Base-by-base conservation (phyloP, 208 protist genomes). In the Herpetomonas samuelpessoai region DNA sequence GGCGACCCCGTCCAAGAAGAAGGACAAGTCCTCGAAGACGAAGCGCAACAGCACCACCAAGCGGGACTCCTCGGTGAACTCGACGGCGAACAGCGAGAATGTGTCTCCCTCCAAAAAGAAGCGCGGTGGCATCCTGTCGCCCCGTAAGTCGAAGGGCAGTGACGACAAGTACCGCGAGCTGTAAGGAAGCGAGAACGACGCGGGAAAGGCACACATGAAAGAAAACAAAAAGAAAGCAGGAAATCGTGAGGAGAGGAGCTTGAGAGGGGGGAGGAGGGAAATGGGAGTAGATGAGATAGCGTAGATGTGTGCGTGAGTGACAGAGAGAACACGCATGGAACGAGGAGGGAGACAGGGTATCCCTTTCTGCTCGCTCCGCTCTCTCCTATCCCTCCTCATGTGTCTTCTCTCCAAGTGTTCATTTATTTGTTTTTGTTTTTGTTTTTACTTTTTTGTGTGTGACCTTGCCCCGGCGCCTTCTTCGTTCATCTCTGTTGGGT, bases 371-470 rank as follows among this genome's bases (percentile, higher is more conserved):
- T n/a, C n/a, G n/a, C n/a, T n/a, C n/a, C n/a, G n/a, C n/a, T n/a
- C n/a, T n/a, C n/a, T n/a, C n/a, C n/a, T n/a, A n/a, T n/a, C n/a
- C n/a, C n/a, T n/a, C n/a, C n/a, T n/a, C n/a, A n/a, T n/a, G n/a
- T n/a, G n/a, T n/a, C n/a, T n/a, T n/a, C n/a, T n/a, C n/a, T n/a
- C n/a, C n/a, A n/a, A n/a, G n/a, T n/a, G n/a, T n/a, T n/a, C n/a
- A 7, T 18, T 22, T 57, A 9, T 57, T 21, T 60, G 22, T 60
- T 60, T 16, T 26, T 41, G 22, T 60, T 60, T 4, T 60, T 60
- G 22, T 38, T 35, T 28, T 60, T 58, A 29, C 45, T 58, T 25
- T 55, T 18, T n/a, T n/a, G 9, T 44, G 12, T n/a, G 9, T 52
- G 14, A 26, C 10, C 19, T 21, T 52, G 10, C 47, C 16, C 22